phyloP scores from a whole-genome alignment of 2,329 filamentous ascomycete genomes.

The Stagonosporopsis rhizophila region DNA sequence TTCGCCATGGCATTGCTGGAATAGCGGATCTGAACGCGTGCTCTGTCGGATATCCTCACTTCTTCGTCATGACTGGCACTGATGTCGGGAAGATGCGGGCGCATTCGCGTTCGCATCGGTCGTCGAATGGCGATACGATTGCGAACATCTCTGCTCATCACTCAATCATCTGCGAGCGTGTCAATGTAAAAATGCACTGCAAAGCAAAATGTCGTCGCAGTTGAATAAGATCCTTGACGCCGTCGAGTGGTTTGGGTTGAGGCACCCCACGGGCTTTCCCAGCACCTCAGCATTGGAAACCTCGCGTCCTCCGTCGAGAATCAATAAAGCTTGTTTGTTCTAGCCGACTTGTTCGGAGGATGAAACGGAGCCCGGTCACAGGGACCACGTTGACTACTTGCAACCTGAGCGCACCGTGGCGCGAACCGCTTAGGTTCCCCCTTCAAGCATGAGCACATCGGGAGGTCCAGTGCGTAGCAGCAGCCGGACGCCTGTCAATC shows the following conservation, averaged over 20 bases:
- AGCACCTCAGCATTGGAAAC: slow-evolving; percentile 25
- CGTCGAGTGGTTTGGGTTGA: slow-evolving; percentile 7
- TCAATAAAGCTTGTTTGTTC: slow-evolving; percentile 41
- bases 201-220: slow-evolving; percentile 4
- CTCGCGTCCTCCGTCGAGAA: slow-evolving; percentile 24
- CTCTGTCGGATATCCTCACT: slow-evolving; percentile 17
- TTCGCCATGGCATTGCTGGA: slow-evolving; percentile 15
- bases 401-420: slow-evolving; percentile 4
- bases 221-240: slow-evolving; percentile 18
- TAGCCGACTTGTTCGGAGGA: slow-evolving; percentile 26
- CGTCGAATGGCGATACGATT: not conserved
- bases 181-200: slow-evolving; percentile 5
- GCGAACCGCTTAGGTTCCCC: slow-evolving; percentile 17
- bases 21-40: slow-evolving; percentile 21
- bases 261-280: slow-evolving; percentile 21
- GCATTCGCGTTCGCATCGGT: slow-evolving; percentile 12
- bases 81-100: slow-evolving; percentile 7
- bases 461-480: slow-evolving; percentile 16
- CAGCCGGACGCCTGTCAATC: slow-evolving; percentile 20
- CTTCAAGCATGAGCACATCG: slow-evolving; percentile 11
- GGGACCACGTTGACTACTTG: slow-evolving; percentile 18
- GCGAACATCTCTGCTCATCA: not conserved
- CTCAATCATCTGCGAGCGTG: not conserved
- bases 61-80: slow-evolving; percentile 12
- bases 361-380: slow-evolving; percentile 28